Evolutionary conservation across 495 filamentous ascomycete genomes (phyloP), one percentile per base, ranked within the genome.

Genomic region (Penicillium samsonianum): DNA sequence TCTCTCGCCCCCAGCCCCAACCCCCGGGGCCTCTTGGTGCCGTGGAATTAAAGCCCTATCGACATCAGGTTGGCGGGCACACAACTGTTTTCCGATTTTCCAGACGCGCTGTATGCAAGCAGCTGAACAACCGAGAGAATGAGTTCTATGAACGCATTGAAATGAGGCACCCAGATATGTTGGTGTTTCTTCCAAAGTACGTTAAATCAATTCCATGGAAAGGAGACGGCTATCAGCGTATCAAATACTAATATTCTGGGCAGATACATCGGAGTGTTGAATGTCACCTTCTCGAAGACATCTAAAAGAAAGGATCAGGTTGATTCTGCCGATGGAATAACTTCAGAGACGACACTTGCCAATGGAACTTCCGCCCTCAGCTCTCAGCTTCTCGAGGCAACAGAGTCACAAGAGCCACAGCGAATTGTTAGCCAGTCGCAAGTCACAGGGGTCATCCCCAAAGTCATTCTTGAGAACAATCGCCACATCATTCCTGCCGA

Each of bases 81-180:
- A 96, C 90, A 2, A 97, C 92, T 0, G 84, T 98, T 22, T 98
- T 96, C 78, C 88, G 94, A 26, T 98, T 98, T 63, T 98, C 94
- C 20, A 84, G 89, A 44, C 85, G 91, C 59, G 94, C 94, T 52
- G 93, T 98, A 17, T 98, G 95, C 80, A 98, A 98, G 71, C 91
- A 96, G 75, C 82, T 98, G 60, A 98, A 94, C 71, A 98, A 96
- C 65, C 79, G 91, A 63, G 94, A 98, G 65, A 98, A 98, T 74
- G 90, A 96, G 72, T 98, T 98, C 66, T 98, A 98, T 69, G 94
- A 98, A 71, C 94, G 87, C 52, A 87, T 98, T 61, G 94, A 98
- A 76, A 82, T 81, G 59, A 82, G 88, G 53, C 93, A 98, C 71
- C 90, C 92, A 40, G 87, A 96, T 61, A 80, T 98, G 65, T 76